Evolutionary conservation across 2,329 filamentous ascomycete genomes (phyloP).

Genomic region (Thermoascus crustaceus): DNA sequence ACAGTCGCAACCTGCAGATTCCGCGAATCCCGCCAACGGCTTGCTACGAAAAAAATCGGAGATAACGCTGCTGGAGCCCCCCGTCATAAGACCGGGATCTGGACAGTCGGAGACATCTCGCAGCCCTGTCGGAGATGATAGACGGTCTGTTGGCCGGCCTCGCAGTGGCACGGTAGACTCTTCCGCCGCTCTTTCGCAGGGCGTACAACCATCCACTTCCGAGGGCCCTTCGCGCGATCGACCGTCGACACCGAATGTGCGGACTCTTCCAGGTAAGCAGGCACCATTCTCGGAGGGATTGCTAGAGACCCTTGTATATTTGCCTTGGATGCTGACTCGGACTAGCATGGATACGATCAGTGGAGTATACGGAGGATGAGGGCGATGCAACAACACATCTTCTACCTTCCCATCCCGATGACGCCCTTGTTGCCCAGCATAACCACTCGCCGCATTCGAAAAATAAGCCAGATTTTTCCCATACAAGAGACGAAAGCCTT

Average conservation of each 20-base stretch:
- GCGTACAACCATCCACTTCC: conserved; percentile 10
- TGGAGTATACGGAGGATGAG: conserved; percentile 30
- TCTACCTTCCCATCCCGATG: conserved; percentile 29
- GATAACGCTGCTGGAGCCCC: conserved; percentile 10
- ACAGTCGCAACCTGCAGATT: conserved; percentile 10
- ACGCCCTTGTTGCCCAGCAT: conserved; percentile 39
- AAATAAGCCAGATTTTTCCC: conserved; percentile 14
- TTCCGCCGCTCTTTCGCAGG: conserved; percentile 13
- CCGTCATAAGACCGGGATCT: conserved; percentile 10
- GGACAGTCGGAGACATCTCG: conserved; percentile 7
- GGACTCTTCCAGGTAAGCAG: conserved; percentile 32
- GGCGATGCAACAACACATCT: conserved; percentile 26
- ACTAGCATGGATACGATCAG: conserved; percentile 38
- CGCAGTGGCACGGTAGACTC: conserved; percentile 15
- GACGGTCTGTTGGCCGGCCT: conserved; percentile 10
- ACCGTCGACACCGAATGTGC: conserved; percentile 9
- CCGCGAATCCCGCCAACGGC: neutral
- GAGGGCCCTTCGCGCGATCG: conserved; percentile 1
- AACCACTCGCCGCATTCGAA: conserved; percentile 33
- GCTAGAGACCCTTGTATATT: neutral
- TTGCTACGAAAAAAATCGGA: neutral
- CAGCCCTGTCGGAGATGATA: conserved; percentile 14
- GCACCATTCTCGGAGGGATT: neutral
- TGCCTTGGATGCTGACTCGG: neutral
- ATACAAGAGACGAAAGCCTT: conserved; percentile 6